Conservation (phyloP, 139 green algal species). For the Chlorella sp. region DNA sequence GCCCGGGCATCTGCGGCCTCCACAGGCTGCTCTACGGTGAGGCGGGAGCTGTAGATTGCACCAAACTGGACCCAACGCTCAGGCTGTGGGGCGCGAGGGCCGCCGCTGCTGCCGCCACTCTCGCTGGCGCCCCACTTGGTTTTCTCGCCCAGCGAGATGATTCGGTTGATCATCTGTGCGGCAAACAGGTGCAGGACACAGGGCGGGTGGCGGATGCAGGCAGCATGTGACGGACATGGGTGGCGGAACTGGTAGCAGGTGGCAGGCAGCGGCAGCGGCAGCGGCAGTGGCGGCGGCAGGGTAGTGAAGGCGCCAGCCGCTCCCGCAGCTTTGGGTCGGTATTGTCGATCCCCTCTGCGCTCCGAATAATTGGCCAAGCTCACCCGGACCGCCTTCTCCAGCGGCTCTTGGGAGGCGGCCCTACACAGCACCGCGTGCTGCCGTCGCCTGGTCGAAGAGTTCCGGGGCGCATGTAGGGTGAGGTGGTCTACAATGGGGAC, state of each 20-base stretch:
- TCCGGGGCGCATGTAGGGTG: no score
- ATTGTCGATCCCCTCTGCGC: no score
- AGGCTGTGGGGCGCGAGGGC: neutral
- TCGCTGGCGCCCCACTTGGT: constrained; percentile 7
- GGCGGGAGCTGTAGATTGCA: neutral
- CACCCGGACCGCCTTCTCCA: constrained; percentile 38
- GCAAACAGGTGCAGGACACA: neutral
- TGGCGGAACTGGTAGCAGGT: no score
- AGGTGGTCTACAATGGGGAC: no score
- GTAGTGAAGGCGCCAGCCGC: no score
- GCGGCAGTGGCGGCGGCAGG: no score
- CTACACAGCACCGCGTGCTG: neutral
- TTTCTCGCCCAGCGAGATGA: constrained; percentile 24
- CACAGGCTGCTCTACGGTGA: neutral
- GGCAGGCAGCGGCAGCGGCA: no score
- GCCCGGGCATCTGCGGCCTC: neutral
- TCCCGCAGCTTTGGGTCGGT: no score
- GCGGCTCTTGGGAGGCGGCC: constrained; percentile 35
- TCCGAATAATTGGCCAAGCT: neutral
- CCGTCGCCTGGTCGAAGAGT: no score
- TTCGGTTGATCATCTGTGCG: constrained; percentile 40
- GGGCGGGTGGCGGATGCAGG: neutral
- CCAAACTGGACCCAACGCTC: constrained; percentile 53
- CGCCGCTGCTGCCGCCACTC: neutral
- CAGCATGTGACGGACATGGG: no score